Percentiles rank a stretch among this genome's conserved stretches.
These are phyloP conservation scores for Annulohypoxylon truncatum DNA, from an alignment of 2,329 filamentous ascomycete species.

Conservation along the genomic window DNA sequence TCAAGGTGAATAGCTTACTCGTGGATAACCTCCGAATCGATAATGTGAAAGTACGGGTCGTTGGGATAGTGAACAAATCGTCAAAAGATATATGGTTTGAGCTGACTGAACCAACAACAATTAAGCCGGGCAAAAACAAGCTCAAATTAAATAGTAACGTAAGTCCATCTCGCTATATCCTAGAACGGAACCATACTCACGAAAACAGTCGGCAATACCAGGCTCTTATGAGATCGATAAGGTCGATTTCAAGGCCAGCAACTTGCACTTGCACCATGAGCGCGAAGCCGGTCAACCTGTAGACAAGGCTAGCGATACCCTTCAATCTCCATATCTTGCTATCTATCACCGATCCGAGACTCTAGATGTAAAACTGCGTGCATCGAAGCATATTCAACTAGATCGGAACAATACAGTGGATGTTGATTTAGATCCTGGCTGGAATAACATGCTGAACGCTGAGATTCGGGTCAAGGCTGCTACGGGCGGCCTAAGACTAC, in stretches of 20 bases:
- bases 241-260: conserved; percentile 72
- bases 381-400: conserved; percentile 79
- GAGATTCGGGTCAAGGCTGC: conserved; percentile 72
- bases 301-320: conserved; percentile 61
- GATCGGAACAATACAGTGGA: conserved; percentile 83
- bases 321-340: conserved; percentile 72
- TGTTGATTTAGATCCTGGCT: conserved; percentile 76
- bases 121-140: conserved; percentile 66
- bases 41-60: conserved; percentile 71
- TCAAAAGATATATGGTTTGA: conserved; percentile 76
- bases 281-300: conserved; percentile 63
- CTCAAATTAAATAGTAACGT: conserved; percentile 60
- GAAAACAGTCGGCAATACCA: conserved; percentile 69
- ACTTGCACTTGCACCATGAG: conserved; percentile 74
- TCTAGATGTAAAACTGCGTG: conserved; percentile 74
- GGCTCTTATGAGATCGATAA: conserved; percentile 82
- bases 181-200: conserved; percentile 45
- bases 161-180: conserved; percentile 40
- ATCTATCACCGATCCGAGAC: conserved; percentile 78
- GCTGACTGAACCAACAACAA: conserved; percentile 55
- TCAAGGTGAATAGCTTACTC: conserved; percentile 78
- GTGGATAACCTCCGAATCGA: conserved; percentile 76
- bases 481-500: conserved; percentile 72
- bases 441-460: conserved; percentile 73
- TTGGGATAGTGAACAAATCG: conserved; percentile 65